Conservation (phyloP, 164 flowering plant genomes). For the Chloranthus sessilifolius region DNA sequence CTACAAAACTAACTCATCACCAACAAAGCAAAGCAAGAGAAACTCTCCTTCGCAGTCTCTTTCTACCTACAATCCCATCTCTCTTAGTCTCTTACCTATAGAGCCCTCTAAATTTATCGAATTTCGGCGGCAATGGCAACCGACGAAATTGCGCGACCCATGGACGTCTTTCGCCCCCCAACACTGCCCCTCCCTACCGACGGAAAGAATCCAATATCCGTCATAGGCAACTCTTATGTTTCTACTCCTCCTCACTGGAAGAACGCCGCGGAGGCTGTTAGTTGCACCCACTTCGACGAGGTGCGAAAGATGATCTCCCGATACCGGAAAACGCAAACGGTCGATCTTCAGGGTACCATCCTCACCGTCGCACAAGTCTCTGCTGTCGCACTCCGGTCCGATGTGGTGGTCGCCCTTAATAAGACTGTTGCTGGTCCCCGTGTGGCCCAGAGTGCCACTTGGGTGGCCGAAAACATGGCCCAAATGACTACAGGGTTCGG, state of each 20-base stretch:
- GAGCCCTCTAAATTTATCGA: too few species aligned
- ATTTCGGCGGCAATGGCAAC: background rate
- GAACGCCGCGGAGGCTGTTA: conserved; percentile 39
- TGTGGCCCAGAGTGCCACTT: conserved; percentile 30
- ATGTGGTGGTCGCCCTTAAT: conserved; percentile 29
- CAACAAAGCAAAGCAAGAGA: too few species aligned
- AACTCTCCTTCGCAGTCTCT: too few species aligned
- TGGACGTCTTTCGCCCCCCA: conserved; percentile 13
- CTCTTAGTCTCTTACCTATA: too few species aligned
- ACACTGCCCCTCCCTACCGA: conserved; percentile 18
- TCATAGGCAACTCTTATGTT: conserved; percentile 7
- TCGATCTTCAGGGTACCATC: conserved; percentile 34
- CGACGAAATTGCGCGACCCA: conserved; percentile 6
- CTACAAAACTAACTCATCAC: too few species aligned
- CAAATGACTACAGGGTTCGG: conserved; percentile 55
- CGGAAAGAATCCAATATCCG: conserved; percentile 13
- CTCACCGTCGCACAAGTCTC: conserved; percentile 47
- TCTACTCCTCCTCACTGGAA: conserved; percentile 30
- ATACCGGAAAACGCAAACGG: conserved; percentile 23
- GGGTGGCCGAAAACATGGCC: conserved; percentile 43
- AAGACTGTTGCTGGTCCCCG: conserved; percentile 31
- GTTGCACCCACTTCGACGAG: conserved; percentile 37
- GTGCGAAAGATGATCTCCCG: conserved; percentile 36
- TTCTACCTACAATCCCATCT: too few species aligned
- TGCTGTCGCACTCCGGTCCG: conserved; percentile 33